Conservation (phyloP, 148 eudicot genomes). For the Camellia sinensis region DNA sequence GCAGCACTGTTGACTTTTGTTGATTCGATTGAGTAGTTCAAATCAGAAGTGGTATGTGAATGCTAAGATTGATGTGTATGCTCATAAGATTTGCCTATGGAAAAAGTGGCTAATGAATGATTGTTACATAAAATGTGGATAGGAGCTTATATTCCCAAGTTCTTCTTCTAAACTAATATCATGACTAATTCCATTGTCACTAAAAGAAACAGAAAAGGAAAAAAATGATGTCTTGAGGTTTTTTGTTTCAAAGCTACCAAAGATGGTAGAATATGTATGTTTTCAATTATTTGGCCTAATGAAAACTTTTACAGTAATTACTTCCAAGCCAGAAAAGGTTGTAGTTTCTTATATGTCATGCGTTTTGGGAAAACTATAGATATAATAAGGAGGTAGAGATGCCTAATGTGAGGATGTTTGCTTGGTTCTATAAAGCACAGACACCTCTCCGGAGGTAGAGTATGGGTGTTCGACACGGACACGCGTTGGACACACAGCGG, state of each 20-base stretch:
- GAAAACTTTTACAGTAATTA: not conserved
- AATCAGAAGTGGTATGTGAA: not conserved
- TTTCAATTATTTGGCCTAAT: not conserved
- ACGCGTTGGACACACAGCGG: too few species aligned
- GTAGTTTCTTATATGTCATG: too few species aligned
- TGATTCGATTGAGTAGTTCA: conserved; percentile 3
- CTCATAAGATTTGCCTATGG: not conserved
- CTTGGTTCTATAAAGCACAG: not conserved
- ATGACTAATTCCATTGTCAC: not conserved
- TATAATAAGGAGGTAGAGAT: not conserved
- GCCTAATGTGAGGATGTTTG: not conserved
- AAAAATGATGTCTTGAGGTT: not conserved
- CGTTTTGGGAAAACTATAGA: not conserved
- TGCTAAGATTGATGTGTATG: not conserved
- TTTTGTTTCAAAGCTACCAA: not conserved
- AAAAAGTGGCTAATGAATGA: not conserved
- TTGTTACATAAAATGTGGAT: not conserved
- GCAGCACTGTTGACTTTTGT: not conserved
- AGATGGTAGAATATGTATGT: not conserved
- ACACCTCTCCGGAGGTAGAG: too few species aligned
- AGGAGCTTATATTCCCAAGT: not conserved
- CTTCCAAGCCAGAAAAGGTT: not conserved
- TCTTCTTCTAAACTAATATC: not conserved
- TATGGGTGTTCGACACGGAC: too few species aligned
- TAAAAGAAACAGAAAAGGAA: not conserved